These are phyloP conservation scores for Yamadazyma friedrichii DNA, from an alignment of 1,139 yeast species.

Conservation along the genomic window DNA sequence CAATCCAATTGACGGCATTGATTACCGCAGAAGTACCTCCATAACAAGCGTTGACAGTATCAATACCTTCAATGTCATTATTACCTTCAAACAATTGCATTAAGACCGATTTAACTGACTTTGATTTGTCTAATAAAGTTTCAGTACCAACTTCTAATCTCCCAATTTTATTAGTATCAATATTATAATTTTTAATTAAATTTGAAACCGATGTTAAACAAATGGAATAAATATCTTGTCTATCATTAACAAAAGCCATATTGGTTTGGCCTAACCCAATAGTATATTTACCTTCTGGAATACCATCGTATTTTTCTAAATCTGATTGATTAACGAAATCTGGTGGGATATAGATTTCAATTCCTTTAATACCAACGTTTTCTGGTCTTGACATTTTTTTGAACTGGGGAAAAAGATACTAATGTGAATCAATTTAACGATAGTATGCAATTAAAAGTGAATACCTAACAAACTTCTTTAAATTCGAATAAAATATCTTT, in stretches of 20 bases:
- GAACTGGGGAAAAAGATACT: too few species aligned
- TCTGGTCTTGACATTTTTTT: slow-evolving; percentile 22
- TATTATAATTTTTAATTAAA: slow-evolving; percentile 73
- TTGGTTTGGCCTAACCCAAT: slow-evolving; percentile 98
- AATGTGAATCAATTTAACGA: too few species aligned
- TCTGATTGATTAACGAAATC: slow-evolving; percentile 86
- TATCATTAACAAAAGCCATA: slow-evolving; percentile 95
- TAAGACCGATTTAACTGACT: slow-evolving; percentile 92
- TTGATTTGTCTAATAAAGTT: slow-evolving; percentile 93
- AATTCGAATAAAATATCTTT: slow-evolving; percentile 1
- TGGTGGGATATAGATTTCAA: slow-evolving; percentile 85
- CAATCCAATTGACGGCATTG: slow-evolving; percentile 94
- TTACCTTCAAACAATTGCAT: slow-evolving; percentile 93
- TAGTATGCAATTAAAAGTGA: too few species aligned
- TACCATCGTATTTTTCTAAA: slow-evolving; percentile 79
- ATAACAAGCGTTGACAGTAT: slow-evolving; percentile 95
- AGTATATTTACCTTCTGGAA: slow-evolving; percentile 94
- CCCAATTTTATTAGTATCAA: slow-evolving; percentile 82
- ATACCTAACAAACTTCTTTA: neutral
- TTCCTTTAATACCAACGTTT: slow-evolving; percentile 95
- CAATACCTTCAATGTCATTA: slow-evolving; percentile 93
- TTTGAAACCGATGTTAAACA: slow-evolving; percentile 78
- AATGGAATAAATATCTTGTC: slow-evolving; percentile 95
- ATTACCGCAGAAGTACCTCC: slow-evolving; percentile 97
- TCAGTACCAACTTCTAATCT: slow-evolving; percentile 99